Percentiles rank a stretch among this genome's conserved stretches.
Conservation (phyloP, 129 eudicot genomes). For the Artemisia annua region DNA sequence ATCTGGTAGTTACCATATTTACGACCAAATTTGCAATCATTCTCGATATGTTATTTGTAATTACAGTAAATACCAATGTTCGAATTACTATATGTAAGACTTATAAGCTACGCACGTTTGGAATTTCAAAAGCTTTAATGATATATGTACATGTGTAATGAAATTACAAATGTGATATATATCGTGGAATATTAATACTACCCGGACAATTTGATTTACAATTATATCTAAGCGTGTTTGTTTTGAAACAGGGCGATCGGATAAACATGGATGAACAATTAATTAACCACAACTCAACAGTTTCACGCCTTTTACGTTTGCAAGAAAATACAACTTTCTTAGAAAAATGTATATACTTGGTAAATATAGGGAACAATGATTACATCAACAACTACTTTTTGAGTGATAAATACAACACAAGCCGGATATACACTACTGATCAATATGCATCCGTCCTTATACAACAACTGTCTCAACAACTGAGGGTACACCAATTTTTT, state of each 20-base stretch:
- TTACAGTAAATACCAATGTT: no score
- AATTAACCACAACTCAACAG: slow-evolving; percentile 21
- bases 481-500: slow-evolving; percentile 38
- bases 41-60: no score
- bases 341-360: slow-evolving; percentile 40
- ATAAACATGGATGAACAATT: slow-evolving; percentile 39
- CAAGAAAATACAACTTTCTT: slow-evolving; percentile 31
- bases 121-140: no score
- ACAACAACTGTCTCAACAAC: slow-evolving; percentile 31
- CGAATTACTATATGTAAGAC: no score
- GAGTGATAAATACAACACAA: slow-evolving; percentile 29
- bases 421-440: slow-evolving; percentile 19
- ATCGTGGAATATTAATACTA: no score
- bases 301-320: slow-evolving; percentile 11
- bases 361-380: slow-evolving; percentile 47
- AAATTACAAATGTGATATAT: no score
- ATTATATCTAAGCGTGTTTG: neutral
- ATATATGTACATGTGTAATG: no score
- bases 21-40: no score
- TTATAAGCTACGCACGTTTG: no score
- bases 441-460: slow-evolving; percentile 32
- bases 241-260: slow-evolving; percentile 27
- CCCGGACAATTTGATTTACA: neutral
- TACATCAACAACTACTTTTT: slow-evolving; percentile 49
- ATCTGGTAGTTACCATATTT: slow-evolving; percentile 17